Percentiles rank a stretch among this genome's conserved stretches.
Conservation (phyloP, 1,139 yeast species). For the Geotrichum aggregatum region DNA sequence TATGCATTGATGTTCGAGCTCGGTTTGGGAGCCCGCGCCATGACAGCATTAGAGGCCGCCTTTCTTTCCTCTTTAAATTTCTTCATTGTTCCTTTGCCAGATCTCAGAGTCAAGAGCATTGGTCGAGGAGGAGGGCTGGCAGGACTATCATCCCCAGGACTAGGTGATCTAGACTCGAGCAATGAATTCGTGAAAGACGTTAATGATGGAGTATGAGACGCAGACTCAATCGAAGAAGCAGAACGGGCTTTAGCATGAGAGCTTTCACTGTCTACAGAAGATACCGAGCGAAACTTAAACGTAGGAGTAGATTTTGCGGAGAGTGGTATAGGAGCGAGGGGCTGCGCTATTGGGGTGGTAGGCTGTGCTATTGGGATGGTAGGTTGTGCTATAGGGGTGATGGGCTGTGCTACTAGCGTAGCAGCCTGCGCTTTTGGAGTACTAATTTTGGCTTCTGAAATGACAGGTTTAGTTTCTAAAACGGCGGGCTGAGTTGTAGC, state of each 20-base stretch:
- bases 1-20: background rate
- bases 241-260: background rate
- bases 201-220: slow-evolving; percentile 4
- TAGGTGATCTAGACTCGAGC: slow-evolving; percentile 1
- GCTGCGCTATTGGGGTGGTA: background rate
- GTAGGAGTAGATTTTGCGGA: background rate
- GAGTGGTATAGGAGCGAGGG: background rate
- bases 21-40: slow-evolving; percentile 6
- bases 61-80: slow-evolving; percentile 12
- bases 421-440: background rate
- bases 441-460: background rate
- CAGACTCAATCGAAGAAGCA: background rate
- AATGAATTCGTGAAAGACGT: background rate
- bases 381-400: background rate
- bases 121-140: slow-evolving; percentile 8
- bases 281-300: background rate
- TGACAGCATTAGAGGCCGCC: slow-evolving; percentile 1
- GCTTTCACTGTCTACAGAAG: background rate
- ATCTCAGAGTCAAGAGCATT: slow-evolving; percentile 16
- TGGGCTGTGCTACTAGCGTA: background rate
- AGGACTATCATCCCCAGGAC: no score
- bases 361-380: background rate
- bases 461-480: background rate
- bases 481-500: background rate
- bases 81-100: slow-evolving; percentile 12